A percentile compares a stretch with the other conserved stretches of the same genome.
Conservation (phyloP, 2,329 filamentous ascomycete genomes). For the Colletotrichum chrysophilum region DNA sequence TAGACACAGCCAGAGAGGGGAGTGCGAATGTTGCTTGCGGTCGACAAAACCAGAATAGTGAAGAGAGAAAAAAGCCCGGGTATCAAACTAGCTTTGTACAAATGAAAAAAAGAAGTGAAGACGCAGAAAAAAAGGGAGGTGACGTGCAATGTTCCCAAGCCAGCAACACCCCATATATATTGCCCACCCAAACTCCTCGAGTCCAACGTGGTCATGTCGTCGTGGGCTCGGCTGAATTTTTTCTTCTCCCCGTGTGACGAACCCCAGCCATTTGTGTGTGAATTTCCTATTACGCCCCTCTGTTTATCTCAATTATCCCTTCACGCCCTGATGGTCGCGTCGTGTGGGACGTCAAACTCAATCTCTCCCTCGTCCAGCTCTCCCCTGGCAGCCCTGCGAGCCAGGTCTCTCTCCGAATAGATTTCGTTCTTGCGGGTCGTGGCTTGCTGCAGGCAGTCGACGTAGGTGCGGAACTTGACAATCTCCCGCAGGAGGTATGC, state of each 20-base stretch:
- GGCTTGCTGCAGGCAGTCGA: constrained; percentile 80
- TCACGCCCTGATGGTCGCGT: constrained; percentile 34
- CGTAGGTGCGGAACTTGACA: constrained; percentile 95
- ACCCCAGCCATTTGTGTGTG: background rate
- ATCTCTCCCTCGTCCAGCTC: constrained; percentile 47
- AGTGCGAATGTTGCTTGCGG: background rate
- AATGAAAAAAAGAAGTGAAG: background rate
- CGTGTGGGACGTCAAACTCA: constrained; percentile 37
- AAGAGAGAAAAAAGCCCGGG: constrained; percentile 2
- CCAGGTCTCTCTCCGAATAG: constrained; percentile 63
- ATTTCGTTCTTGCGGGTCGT: constrained; percentile 74
- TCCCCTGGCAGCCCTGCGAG: constrained; percentile 53
- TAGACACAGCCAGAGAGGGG: background rate
- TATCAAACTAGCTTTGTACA: constrained; percentile 21
- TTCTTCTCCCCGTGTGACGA: background rate
- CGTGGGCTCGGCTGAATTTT: background rate
- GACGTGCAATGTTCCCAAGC: background rate
- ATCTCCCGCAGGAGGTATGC: constrained; percentile 91
- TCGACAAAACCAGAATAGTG: background rate
- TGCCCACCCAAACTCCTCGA: constrained; percentile 5
- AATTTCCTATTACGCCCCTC: background rate
- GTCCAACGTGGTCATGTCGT: constrained; percentile 9
- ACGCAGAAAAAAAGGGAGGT: background rate
- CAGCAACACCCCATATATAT: background rate
- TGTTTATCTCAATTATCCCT: constrained; percentile 5